Evolutionary conservation across 352 stramenopile species (phyloP), one percentile per base, ranked within the genome.

Genomic region (Pythium sp.): DNA sequence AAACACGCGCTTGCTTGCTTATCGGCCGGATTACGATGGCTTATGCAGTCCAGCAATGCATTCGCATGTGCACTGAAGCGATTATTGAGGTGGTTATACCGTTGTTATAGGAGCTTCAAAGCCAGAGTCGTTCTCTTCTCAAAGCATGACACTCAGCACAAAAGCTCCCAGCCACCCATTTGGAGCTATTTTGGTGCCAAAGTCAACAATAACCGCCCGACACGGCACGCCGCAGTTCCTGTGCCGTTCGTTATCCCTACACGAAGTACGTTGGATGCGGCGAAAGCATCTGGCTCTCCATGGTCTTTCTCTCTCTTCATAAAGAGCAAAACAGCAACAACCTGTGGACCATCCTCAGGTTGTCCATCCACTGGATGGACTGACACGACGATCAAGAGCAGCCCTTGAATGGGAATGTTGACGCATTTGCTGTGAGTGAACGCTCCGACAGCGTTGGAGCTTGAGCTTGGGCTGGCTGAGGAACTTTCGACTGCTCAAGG

Each of bases 251-350:
- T 54, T 26, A 26, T 58, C 53, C 14, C 24, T 34, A 1, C 41
- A 49, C 38, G 38, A 46, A 46, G 38, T 18, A 7, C 54, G 54
- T 59, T 41, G 54, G 18, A n/a, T 41, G 54, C 54, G 26, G 54
- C 54, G 54, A 41, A 59, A 59, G 54, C 54, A 59, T 59, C 54
- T 59, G 54, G 26, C 5, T 41, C 5, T 36, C 22, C 22, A 28
- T 58, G 8, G 11, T 7, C 24, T 30, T 6, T 38, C 14, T 59
- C 49, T 20, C 9, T 24, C 28, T 28, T 24, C 49, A 28, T 20
- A 18, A 22, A 18, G 49, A 56, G 3, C 24, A 30, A 30, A 7
- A 12, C 22, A 32, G 24, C 24, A 56, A 56, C 49, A 46, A 15
- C 38, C 12, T 18, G 38, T 18, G 46, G 7, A 14, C 1, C 24